Base-by-base conservation (phyloP, 495 filamentous ascomycete genomes). In the Neurospora sp. region DNA sequence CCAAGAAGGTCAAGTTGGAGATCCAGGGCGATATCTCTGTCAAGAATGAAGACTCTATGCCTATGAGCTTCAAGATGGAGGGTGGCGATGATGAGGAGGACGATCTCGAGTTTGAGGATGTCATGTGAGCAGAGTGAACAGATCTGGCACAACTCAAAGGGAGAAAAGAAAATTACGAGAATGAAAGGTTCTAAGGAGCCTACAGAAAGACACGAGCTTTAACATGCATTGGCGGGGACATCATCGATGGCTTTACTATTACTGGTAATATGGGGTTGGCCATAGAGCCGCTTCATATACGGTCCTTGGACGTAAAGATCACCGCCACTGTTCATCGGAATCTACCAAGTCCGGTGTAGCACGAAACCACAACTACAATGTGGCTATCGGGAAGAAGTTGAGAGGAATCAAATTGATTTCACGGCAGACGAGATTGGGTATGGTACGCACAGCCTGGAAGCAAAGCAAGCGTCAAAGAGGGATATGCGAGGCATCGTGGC, bases 31-130 rank as follows among this genome's bases (percentile, higher is more conserved):
- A 84, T n/a, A 76, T 80, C 2, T 84, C 84, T 41, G 73, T 74
- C 14, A 82, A 82, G 45, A 83, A 84, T 41, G 83, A 80, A 0
- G 81, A 89, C 2, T 14, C 27, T 27, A 65, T 65, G 12, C 70
- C 79, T 1, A 88, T 89, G 78, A 86, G 84, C 73, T 82, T 86
- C 69, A 87, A 86, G 78, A 80, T 87, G 65, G 85, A 87, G 45
- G 84, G 75, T 53, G 84, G 85, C 42, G 78, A 81, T 6, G 86
- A 85, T 12, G 86, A 88, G 69, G 86, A 85, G 0, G 82, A 90
- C 45, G 89, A 90, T 68, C 75, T 89, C 18, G 89, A 90, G 74
- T 92, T 92, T 75, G 90, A 90, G 76, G 89, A 92, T 78, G 90
- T 88, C 16, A 73, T 84, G 68, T 79, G 73, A 75, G 42, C 12